Evolutionary conservation across 2,329 filamentous ascomycete species (phyloP).

Genomic region (Colletotrichum spaethianum): DNA sequence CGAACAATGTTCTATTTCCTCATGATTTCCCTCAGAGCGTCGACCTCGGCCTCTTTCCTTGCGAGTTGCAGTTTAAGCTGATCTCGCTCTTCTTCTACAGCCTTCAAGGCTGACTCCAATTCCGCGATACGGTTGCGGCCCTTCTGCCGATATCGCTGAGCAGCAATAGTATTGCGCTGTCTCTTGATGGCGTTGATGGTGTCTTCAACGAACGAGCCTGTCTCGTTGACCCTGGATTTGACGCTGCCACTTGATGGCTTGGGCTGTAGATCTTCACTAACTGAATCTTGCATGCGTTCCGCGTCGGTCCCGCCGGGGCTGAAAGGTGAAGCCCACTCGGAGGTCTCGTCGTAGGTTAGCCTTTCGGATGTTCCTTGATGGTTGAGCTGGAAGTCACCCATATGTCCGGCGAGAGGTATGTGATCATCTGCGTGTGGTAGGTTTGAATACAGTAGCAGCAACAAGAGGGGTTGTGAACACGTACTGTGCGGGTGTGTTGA

Average conservation of each 20-base stretch:
- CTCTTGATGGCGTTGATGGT: slow-evolving; percentile 58
- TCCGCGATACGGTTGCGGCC: slow-evolving; percentile 71
- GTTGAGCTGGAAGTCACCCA: background rate
- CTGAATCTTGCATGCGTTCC: background rate
- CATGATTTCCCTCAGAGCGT: slow-evolving; percentile 59
- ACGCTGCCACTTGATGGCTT: background rate
- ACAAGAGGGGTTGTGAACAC: background rate
- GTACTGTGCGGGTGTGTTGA: background rate
- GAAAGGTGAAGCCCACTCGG: background rate
- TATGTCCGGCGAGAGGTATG: background rate
- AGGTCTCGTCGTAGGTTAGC: background rate
- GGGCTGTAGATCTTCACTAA: background rate
- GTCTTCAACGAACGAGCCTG: background rate
- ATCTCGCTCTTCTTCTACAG: slow-evolving; percentile 68
- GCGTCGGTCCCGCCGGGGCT: background rate
- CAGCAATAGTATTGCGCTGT: slow-evolving; percentile 73
- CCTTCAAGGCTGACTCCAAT: slow-evolving; percentile 67
- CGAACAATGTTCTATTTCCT: slow-evolving; percentile 44
- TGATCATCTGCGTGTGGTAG: background rate
- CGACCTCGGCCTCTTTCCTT: slow-evolving; percentile 71
- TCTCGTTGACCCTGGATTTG: background rate
- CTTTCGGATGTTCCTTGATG: background rate
- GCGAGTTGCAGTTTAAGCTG: slow-evolving; percentile 69
- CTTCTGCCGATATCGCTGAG: slow-evolving; percentile 74
- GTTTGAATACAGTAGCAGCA: background rate